Evolutionary conservation across 2,329 filamentous ascomycete species (phyloP), one percentile per base, ranked within the genome.

Genomic region (Macrophomina pseudophaseolina): DNA sequence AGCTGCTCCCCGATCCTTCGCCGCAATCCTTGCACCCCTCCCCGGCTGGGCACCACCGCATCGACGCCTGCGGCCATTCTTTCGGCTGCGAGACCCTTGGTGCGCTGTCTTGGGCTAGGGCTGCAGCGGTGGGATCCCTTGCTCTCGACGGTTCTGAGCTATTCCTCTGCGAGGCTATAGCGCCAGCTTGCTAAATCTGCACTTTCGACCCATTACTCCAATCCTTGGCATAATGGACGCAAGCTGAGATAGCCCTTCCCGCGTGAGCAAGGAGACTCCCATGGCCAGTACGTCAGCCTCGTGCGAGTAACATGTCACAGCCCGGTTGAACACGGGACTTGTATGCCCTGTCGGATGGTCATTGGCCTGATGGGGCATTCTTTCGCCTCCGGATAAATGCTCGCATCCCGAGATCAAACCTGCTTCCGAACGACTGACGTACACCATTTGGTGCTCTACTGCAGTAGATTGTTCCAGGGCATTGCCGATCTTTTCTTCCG

Each of bases 341-440:
- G 23, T 9, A 23, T 28, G 52, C 23, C n/a, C 32, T 23, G 18
- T 54, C 12, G 16, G 32, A 38, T 33, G 16, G 30, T n/a, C 16
- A 33, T 28, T 23, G 52, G 52, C 52, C 18, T 40, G 16, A 8
- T 23, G 30, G 4, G 52, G n/a, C 52, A 23, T 54, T 16, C 12
- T 7, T 52, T 54, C 6, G 38, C 54, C 23, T 58, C 54, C 54
- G 54, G 54, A 12, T 58, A 44, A 58, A 46, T 58, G 54, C 38
- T 58, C 12, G 14, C 7, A 40, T 54, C 18, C 52, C 52, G 52
- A 38, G 52, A 54, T 35, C 52, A 54, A 35, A 32, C n/a, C 52
- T 38, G n/a, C 52, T 33, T 14, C 18, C n/a, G 33, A 40, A 54
- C 33, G 52, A 18, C 11, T 44, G 42, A 14, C 11, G 16, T 14